Evolutionary conservation across 2,329 filamentous ascomycete species (phyloP), one percentile per base, ranked within the genome.

Genomic region (Penicillium sp.): DNA sequence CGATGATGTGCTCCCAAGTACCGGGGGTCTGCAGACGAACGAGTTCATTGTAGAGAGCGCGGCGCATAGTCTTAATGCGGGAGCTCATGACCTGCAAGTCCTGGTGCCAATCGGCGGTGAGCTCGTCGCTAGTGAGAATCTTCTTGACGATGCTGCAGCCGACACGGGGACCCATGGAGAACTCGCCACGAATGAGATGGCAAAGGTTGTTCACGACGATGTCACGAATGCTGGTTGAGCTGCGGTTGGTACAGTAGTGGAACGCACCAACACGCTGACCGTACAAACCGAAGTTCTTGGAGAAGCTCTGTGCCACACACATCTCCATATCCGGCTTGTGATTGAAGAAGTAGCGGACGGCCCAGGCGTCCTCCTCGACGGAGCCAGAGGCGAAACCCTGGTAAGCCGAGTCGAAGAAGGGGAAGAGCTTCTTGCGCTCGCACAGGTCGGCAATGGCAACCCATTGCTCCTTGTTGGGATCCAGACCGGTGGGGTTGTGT

Each of bases 361-460:
- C 90, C 80, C 87, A 91, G 58, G 89, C 90, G 71, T 97, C 93
- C 54, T 87, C 84, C 63, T 84, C 83, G 29, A 95, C 83, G 70
- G 93, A 87, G 46, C 94, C 93, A 3, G 93, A 94, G 1, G 93
- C 93, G 70, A 97, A 97, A 38, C 93, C 94, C 77, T 97, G 93
- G 80, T 97, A 97, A 51, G 93, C 93, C 55, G 86, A 90, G 80
- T 97, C 94, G 76, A 99, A 97, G 84, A 97, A 97, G 64, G 93
- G 93, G 78, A 97, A 96, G 74, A 96, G 90, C 62, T 85, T 86
- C 81, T 90, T 94, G 68, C 84, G 76, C 69, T 85, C 84, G 72
- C 97, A 87, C 41, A 97, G 73, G 42, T 82, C 77, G 47, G 92
- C 91, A 56, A 97, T 85, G 76, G 92, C 84, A 73, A 88, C 89